These are phyloP conservation scores for Saccharomyces hybrid DNA, from an alignment of 1,139 yeast genomes.

Conservation along the genomic window DNA sequence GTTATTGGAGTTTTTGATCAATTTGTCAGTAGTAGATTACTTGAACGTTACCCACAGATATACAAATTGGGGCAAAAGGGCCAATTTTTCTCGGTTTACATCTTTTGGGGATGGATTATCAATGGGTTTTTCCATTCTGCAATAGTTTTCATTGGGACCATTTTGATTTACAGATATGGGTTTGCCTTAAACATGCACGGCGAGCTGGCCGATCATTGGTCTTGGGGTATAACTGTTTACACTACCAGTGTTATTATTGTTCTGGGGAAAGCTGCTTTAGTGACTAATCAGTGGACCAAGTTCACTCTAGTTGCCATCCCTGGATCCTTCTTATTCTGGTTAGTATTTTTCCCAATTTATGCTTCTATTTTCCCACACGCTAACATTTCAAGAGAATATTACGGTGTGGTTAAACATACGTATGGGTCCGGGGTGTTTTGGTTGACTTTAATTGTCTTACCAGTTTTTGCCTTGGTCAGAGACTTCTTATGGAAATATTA, in stretches of 20 bases:
- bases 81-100: conserved; percentile 78
- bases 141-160: conserved; percentile 66
- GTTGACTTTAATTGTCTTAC: conserved; percentile 71
- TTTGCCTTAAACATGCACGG: conserved; percentile 57
- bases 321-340: conserved; percentile 82
- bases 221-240: conserved; percentile 88
- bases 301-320: conserved; percentile 89
- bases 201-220: conserved; percentile 79
- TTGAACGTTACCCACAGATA: conserved; percentile 87
- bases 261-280: conserved; percentile 87
- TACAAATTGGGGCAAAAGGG: conserved; percentile 87
- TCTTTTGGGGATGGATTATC: conserved; percentile 95
- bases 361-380: conserved; percentile 78
- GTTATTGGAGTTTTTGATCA: conserved; percentile 96
- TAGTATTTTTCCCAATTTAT: conserved; percentile 79
- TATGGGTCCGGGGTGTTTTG: conserved; percentile 79
- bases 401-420: conserved; percentile 68
- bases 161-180: conserved; percentile 62
- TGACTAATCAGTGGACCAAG: conserved; percentile 92
- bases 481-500: conserved; percentile 93
- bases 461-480: conserved; percentile 69
- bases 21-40: conserved; percentile 80
- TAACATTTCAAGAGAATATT: conserved; percentile 75
- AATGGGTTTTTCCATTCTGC: conserved; percentile 95
- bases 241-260: conserved; percentile 86